Evolutionary conservation across 2,329 filamentous ascomycete genomes (phyloP), one percentile per base, ranked within the genome.

Genomic region (Apiospora kogelbergensis): DNA sequence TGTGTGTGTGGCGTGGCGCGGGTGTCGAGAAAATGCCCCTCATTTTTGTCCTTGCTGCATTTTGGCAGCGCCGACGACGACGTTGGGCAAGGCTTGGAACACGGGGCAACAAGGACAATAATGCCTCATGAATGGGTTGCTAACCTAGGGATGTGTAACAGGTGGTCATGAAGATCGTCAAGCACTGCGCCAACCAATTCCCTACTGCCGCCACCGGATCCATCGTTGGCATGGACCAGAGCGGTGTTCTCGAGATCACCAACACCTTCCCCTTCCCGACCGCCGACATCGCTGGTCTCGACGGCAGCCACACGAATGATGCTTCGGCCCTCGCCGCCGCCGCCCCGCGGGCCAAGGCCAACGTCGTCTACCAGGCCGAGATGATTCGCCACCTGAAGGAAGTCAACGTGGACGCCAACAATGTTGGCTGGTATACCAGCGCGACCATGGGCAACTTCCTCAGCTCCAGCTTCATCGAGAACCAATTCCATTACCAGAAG

Each of bases 401-500:
- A 83, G 96, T 99, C 78, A 99, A 98, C 81, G 93, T 98, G 70
- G 96, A 99, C 81, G 96, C 96, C 74, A 97, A 98, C 86, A 97
- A 94, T 78, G 94, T 97, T 70, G 96, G 96, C 77, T 99, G 95
- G 95, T 99, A 99, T 85, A 98, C 94, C 70, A 98, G 94, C 84
- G 94, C 95, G 72, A 97, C 94, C 81, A 97, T 99, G 93, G 96
- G 96, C 82, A 98, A 97, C 87, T 98, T 98, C 76, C 88, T 98
- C 86, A 98, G 95, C 86, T 82, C 92, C 79, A 93, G 92, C 85
- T 95, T 97, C 79, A 93, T 99, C 82, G 96, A 99, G 88, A 99
- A 98, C 86, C 95, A 98, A 83, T 94, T 90, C 84, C 93, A 95
- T 85, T 98, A 97, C 86, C 96, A 99, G 86, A 96, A 93, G 82